These are phyloP conservation scores for Nicotiana benthamiana DNA, from an alignment of 257 asterid species.

Conservation along the genomic window DNA sequence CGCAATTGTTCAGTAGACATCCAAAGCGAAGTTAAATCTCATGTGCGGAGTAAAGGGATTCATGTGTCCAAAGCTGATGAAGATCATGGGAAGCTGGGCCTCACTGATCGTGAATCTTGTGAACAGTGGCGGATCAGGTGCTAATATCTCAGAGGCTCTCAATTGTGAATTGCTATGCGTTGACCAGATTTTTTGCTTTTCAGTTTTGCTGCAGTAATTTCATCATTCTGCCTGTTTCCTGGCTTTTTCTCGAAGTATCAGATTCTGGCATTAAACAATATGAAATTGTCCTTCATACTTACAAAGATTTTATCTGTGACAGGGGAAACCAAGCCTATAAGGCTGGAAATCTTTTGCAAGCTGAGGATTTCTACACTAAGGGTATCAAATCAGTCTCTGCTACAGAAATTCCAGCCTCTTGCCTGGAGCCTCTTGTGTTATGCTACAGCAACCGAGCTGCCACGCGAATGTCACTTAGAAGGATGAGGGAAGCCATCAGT, in stretches of 20 bases:
- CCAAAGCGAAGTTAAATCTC: constrained; percentile 10
- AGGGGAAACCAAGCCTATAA: constrained; percentile 94
- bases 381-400: constrained; percentile 52
- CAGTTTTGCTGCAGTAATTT: neutral
- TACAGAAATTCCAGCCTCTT: constrained; percentile 22
- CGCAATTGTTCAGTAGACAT: constrained; percentile 12
- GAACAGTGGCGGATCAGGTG: constrained; percentile 90
- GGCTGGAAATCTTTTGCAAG: constrained; percentile 53
- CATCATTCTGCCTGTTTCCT: neutral
- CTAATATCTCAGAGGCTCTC: neutral
- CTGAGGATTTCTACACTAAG: constrained; percentile 72
- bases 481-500: constrained; percentile 80
- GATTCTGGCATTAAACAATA: neutral
- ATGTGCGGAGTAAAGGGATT: neutral
- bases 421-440: constrained; percentile 49
- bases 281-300: constrained; percentile 9
- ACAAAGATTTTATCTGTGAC: constrained; percentile 17
- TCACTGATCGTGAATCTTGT: constrained; percentile 39
- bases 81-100: constrained; percentile 29
- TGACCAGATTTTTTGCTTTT: neutral
- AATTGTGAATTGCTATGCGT: neutral
- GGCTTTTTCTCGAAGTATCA: neutral
- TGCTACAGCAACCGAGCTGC: constrained; percentile 99
- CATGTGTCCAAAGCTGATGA: constrained; percentile 18
- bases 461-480: constrained; percentile 75